A percentile compares a stretch with the other conserved stretches of the same genome.
phyloP scores from a whole-genome alignment of 1,284 basidiomycete species.

The Ustilago loliicola region DNA sequence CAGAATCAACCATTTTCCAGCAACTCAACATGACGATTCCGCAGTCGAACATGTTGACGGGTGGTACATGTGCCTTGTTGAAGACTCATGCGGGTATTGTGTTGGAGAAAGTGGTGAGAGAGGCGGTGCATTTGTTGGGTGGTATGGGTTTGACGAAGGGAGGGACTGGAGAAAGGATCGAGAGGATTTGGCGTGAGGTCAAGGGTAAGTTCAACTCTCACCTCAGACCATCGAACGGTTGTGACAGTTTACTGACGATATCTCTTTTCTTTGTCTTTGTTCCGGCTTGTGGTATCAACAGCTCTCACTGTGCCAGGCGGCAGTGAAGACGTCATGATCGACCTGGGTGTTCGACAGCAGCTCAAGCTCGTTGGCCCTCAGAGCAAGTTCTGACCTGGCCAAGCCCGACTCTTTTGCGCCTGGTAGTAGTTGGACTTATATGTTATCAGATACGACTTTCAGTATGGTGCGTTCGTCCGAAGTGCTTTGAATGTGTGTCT shows the following conservation, averaged over 20 bases:
- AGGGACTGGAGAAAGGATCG: conserved; percentile 61
- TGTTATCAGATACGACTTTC: no score
- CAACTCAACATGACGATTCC: conserved; percentile 48
- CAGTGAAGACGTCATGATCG: conserved; percentile 59
- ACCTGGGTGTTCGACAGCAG: conserved; percentile 61
- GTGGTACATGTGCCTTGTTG: conserved; percentile 57
- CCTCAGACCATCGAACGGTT: background rate
- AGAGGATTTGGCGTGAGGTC: conserved; percentile 60
- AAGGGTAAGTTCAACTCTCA: conserved; percentile 34
- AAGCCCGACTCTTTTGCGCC: background rate
- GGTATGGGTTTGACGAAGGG: conserved; percentile 63
- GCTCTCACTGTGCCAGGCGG: conserved; percentile 58
- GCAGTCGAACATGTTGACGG: conserved; percentile 54
- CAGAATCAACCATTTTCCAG: conserved; percentile 56
- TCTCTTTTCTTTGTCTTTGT: background rate
- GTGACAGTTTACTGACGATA: background rate
- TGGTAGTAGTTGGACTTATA: background rate
- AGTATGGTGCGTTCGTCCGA: no score
- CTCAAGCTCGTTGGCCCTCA: conserved; percentile 54
- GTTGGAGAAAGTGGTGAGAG: conserved; percentile 54
- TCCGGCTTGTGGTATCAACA: background rate
- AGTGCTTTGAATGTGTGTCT: no score
- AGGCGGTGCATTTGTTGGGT: conserved; percentile 57
- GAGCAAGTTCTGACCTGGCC: conserved; percentile 35
- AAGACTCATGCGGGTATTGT: conserved; percentile 66